Evolutionary conservation across 352 stramenopile species (phyloP).

Genomic region (Phytophthora ohioensis): DNA sequence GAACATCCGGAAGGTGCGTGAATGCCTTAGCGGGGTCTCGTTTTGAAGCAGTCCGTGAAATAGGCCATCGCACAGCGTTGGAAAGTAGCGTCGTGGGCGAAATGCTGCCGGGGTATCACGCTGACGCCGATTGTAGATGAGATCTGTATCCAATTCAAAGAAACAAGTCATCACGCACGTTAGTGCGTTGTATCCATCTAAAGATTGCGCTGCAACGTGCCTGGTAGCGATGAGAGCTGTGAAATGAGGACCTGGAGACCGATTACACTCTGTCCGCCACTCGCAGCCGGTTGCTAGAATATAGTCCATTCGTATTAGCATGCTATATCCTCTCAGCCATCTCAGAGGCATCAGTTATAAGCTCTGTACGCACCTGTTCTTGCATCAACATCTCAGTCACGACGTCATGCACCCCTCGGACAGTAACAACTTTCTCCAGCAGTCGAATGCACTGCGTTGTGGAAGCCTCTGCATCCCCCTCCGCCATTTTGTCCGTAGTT

Average conservation of each 20-base stretch:
- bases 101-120: conserved; percentile 57
- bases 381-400: conserved; percentile 50
- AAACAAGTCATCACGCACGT: conserved; percentile 1
- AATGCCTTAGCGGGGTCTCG: conserved; percentile 5
- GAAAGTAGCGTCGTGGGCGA: conserved; percentile 55
- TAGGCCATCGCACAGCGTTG: conserved; percentile 49
- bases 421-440: conserved; percentile 46
- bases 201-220: conserved; percentile 28
- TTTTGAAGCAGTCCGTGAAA: conserved; percentile 37
- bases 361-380: conserved; percentile 31
- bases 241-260: conserved; percentile 50
- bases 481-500: conserved; percentile 2
- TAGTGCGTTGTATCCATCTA: neutral
- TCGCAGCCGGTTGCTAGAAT: conserved; percentile 20
- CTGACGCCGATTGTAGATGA: conserved; percentile 71
- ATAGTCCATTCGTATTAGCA: neutral
- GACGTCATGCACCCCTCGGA: conserved; percentile 38
- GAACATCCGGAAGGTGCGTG: conserved; percentile 60
- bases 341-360: conserved; percentile 1
- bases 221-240: conserved; percentile 57
- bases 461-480: conserved; percentile 48
- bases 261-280: conserved; percentile 23
- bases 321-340: neutral
- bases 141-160: conserved; percentile 36
- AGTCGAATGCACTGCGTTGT: conserved; percentile 56